Base-by-base conservation (phyloP, 2,329 filamentous ascomycete genomes). In the Ploettnerulaceae sp. region DNA sequence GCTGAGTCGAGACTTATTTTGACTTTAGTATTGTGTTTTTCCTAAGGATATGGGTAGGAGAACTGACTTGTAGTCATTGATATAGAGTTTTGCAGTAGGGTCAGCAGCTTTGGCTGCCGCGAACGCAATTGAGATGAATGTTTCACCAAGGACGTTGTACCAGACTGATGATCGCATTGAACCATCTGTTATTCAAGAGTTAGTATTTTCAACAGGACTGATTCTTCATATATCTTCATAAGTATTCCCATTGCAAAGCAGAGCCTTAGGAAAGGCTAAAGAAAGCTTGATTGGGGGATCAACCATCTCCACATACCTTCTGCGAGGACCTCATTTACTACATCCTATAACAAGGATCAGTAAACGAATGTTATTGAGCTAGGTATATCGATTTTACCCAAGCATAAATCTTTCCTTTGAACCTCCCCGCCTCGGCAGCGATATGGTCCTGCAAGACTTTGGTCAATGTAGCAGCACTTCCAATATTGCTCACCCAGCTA, bases 91-190 rank as follows among this genome's bases (percentile, higher is more conserved):
- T 2, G 80, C 82, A 46, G 66, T 58, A 2, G 84, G 81, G 62
- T 88, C 84, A 11, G 81, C 82, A 7, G 71, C 71, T 41, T 77
- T 75, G 15, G 85, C 84, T 8, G 84, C 77, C 42, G 76, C 71
- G 68, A 88, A 89, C 26, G 84, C 84, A 57, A 85, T 82, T 17
- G 71, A 69, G 43, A 89, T 77, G 60, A 83, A 87, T 63, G 76
- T 75, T 67, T 86, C 82, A 34, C 84, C 83, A 4, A 88, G 73
- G 2, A 87, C 77, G 20, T 76, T 72, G 57, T 71, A 82, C 25
- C 25, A 28, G 25, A 28, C 25, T 7, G 25, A 28, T 28, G 25
- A 12, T 7, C 25, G 25, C 25, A 28, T 28, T 28, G 25, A 28
- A 7, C 25, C 25, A 28, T 28, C 25, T 28, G 25, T 7, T 7